A percentile compares a stretch with the other conserved stretches of the same genome.
These are phyloP conservation scores for Akebia trifoliata DNA, from an alignment of 164 flowering plant species.

Conservation along the genomic window DNA sequence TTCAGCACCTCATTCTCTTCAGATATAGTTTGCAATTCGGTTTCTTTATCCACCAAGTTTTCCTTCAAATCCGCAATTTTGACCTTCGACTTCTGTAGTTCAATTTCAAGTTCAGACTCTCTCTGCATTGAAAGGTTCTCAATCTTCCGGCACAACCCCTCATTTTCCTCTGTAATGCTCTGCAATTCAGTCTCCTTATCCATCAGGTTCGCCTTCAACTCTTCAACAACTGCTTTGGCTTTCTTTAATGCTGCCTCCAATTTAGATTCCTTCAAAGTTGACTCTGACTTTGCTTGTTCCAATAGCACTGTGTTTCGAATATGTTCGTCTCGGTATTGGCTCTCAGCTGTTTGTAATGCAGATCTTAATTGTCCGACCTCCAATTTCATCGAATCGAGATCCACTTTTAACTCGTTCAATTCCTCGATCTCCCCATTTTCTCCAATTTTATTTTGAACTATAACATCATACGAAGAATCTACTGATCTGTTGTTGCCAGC, in stretches of 20 bases:
- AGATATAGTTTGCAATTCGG: conserved; percentile 46
- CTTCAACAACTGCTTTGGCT: conserved; percentile 41
- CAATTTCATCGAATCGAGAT: conserved; percentile 27
- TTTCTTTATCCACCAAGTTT: conserved; percentile 64
- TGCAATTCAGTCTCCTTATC: conserved; percentile 81
- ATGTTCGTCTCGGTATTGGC: conserved; percentile 47
- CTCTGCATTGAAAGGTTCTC: conserved; percentile 24
- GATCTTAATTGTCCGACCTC: conserved; percentile 44
- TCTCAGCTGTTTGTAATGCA: conserved; percentile 52
- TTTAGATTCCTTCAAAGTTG: conserved; percentile 41
- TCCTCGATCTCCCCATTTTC: conserved; percentile 20
- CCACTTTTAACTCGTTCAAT: conserved; percentile 25
- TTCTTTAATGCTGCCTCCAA: conserved; percentile 43
- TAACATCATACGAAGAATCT: conserved; percentile 7
- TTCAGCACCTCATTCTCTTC: conserved; percentile 74
- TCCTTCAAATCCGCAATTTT: conserved; percentile 44
- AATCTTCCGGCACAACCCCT: conserved; percentile 39
- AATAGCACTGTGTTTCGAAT: conserved; percentile 28
- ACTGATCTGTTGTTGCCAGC: conserved; percentile 4
- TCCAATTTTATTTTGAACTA: too few species aligned
- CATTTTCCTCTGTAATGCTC: conserved; percentile 68
- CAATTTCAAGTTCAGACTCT: conserved; percentile 36
- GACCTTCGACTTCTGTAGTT: conserved; percentile 32
- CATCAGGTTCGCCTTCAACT: conserved; percentile 64
- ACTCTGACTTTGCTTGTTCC: conserved; percentile 38